Base-by-base conservation (phyloP, 495 filamentous ascomycete genomes). In the Tuber melanosporum region DNA sequence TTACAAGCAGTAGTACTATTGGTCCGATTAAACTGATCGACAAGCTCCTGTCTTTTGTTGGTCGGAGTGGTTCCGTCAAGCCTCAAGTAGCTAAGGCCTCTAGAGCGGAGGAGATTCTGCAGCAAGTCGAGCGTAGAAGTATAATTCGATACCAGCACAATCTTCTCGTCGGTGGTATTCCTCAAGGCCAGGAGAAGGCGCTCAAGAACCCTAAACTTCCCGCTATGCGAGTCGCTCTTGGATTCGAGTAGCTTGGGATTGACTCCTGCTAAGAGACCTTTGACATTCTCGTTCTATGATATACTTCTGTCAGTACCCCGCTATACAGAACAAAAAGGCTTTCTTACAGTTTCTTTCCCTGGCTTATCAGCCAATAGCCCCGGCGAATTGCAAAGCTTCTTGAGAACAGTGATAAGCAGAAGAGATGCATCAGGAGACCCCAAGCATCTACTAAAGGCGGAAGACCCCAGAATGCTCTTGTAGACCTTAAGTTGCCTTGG, bases 331-430 rank as follows among this genome's bases (percentile, higher is more conserved):
- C 12, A 62, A 22, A 9, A 32, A 41, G 39, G 47, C 14, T 22
- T 41, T 36, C 70, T 73, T 77, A 78, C 77, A 49, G 70, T 79
- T 49, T 79, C 45, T 42, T 80, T 80, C 39, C 77, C 73, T 19
- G 83, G 81, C 22, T 83, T 84, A 17, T 82, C 76, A 32, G 71
- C 87, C 12, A 94, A 85, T 9, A 94, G 84, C 0, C 88, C 90
- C 1, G 92, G 92, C 71, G 91, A 92, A 83, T 95, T 95, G 86
- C 92, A 94, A 20, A 94, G 87, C 83, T 95, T 94, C 84, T 94
- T 95, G 19, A 95, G 86, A 49, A 94, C 87, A 10, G 90, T 94
- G 79, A 94, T 93, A 9, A 95, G 88, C 74, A 92, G 89, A 2
- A 95, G 85, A 17, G 91, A 89, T n/a, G 88, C 87, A 75, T 93